Percentiles rank a stretch among this genome's conserved stretches.
Evolutionary conservation across 2,329 filamentous ascomycete species (phyloP).

Genomic region (Trichoderma atroviride): DNA sequence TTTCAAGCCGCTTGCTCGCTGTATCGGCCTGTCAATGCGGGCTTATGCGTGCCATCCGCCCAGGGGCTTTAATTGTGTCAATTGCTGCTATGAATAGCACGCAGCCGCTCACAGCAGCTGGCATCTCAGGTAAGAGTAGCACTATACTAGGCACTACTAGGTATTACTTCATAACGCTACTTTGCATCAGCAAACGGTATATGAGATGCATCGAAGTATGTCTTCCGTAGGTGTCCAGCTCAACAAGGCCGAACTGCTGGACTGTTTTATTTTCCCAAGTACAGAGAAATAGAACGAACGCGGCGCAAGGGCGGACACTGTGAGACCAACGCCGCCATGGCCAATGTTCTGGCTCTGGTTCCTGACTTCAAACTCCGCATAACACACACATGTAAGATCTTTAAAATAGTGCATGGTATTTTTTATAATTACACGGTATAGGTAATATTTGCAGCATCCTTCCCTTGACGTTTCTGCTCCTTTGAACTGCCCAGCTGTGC

Average conservation of each 20-base stretch:
- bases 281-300: not conserved
- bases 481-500: not conserved
- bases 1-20: constrained; percentile 12
- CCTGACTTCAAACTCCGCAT: not conserved
- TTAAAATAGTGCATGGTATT: not conserved
- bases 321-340: not conserved
- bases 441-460: too few relatives aligned
- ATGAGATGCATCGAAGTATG: not conserved
- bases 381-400: not conserved
- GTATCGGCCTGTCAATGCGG: constrained; percentile 17
- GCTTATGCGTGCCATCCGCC: constrained; percentile 20
- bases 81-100: not conserved
- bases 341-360: not conserved
- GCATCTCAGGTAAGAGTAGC: not conserved
- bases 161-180: not conserved
- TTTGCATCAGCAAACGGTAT: not conserved
- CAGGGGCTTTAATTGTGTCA: not conserved
- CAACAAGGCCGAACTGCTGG: not conserved
- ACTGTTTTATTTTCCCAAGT: not conserved
- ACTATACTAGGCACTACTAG: not conserved
- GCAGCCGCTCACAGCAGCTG: not conserved
- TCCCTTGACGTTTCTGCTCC: not conserved
- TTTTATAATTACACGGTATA: too few relatives aligned
- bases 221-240: not conserved
- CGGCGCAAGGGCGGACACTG: not conserved